Evolutionary conservation across 768 basidiomycete species (phyloP).

Genomic region (Boletus fagicola): DNA sequence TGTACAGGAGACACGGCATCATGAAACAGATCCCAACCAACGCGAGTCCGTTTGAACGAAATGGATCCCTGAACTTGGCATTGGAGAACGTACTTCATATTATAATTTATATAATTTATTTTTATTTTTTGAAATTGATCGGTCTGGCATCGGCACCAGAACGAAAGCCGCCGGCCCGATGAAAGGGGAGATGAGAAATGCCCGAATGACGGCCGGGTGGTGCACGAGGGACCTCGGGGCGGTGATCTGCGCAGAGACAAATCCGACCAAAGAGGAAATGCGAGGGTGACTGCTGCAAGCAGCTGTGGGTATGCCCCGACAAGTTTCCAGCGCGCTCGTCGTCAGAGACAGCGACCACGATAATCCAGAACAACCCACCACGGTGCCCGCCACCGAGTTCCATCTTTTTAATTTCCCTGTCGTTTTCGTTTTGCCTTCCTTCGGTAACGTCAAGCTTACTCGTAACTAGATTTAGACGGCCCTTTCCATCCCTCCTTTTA

Average conservation of each 20-base stretch:
- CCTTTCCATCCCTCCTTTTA: conserved; percentile 27
- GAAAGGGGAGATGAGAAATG: conserved; percentile 18
- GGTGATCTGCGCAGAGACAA: conserved; percentile 29
- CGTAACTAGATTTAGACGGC: conserved; percentile 30
- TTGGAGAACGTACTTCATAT: neutral
- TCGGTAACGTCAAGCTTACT: conserved; percentile 26
- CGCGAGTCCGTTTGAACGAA: neutral
- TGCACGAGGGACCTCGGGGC: conserved; percentile 1
- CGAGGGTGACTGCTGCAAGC: neutral
- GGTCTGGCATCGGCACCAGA: conserved; percentile 28
- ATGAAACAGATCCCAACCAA: too few relatives aligned
- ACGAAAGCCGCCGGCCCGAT: conserved; percentile 36
- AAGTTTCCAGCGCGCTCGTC: conserved; percentile 11
- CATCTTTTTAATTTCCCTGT: conserved; percentile 16
- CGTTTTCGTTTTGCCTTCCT: conserved; percentile 21
- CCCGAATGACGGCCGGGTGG: conserved; percentile 28
- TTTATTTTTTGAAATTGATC: conserved; percentile 11
- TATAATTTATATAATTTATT: conserved; percentile 6
- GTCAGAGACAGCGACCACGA: conserved; percentile 5
- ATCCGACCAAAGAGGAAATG: conserved; percentile 17
- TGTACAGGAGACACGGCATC: neutral
- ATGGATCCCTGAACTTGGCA: conserved; percentile 3
- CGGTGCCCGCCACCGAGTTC: neutral
- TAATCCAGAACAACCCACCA: neutral
- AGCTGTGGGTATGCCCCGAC: conserved; percentile 4